Conservation (phyloP, 2,329 filamentous ascomycete species). For the Cryphonectria japonica region DNA sequence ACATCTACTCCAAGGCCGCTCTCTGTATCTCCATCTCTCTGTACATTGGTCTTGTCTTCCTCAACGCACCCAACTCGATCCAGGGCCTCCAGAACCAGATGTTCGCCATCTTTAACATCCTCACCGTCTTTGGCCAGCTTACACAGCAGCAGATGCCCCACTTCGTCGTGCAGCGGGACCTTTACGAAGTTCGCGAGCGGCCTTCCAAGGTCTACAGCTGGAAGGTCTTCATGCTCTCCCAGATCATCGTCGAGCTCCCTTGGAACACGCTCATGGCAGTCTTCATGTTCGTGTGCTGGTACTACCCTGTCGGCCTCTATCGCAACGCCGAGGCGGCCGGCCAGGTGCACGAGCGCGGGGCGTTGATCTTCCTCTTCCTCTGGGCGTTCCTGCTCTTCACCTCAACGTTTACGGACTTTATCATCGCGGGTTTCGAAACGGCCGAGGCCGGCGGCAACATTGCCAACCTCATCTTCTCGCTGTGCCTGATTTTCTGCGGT, state of each 20-base stretch:
- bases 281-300: slow-evolving; percentile 70
- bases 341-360: slow-evolving; percentile 59
- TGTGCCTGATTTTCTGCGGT: slow-evolving; percentile 67
- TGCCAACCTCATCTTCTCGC: slow-evolving; percentile 66
- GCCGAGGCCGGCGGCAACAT: slow-evolving; percentile 70
- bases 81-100: slow-evolving; percentile 74
- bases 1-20: slow-evolving; percentile 70
- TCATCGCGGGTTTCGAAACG: slow-evolving; percentile 66
- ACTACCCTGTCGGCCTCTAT: slow-evolving; percentile 70
- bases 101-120: slow-evolving; percentile 71
- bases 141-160: slow-evolving; percentile 72
- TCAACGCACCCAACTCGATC: slow-evolving; percentile 60
- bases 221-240: slow-evolving; percentile 68
- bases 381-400: slow-evolving; percentile 69
- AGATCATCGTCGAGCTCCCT: slow-evolving; percentile 71
- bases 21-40: slow-evolving; percentile 59
- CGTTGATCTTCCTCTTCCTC: slow-evolving; percentile 69
- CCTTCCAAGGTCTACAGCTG: slow-evolving; percentile 72
- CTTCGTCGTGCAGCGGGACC: slow-evolving; percentile 67
- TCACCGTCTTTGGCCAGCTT: slow-evolving; percentile 69
- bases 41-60: slow-evolving; percentile 74
- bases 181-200: slow-evolving; percentile 73
- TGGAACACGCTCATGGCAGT: slow-evolving; percentile 69
- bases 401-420: slow-evolving; percentile 67
- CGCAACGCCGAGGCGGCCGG: slow-evolving; percentile 58